Base-by-base conservation (phyloP, 768 basidiomycete genomes). In the Auricularia sp. region DNA sequence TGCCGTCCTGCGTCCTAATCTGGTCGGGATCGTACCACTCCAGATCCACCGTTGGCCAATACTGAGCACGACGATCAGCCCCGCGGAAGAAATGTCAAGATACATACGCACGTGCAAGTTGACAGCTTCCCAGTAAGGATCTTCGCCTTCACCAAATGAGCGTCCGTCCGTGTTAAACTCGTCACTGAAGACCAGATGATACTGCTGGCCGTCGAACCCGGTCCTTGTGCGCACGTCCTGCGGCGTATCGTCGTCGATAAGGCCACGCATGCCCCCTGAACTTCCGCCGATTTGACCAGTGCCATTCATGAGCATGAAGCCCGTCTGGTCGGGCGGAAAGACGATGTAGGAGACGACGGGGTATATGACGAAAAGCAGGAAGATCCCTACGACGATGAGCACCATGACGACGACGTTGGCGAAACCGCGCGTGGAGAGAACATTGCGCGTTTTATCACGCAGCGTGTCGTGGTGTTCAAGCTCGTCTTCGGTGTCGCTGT, bases 101-200 rank as follows among this genome's bases (percentile, higher is more conserved):
- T 42, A 8, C 39, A 42, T 8, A 14, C 39, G 7, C 39, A 42
- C 39, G 72, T 96, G 85, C 42, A 95, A 73, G 72, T 96, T 86
- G 7, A 81, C 86, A 23, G 90, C 95, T 72, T 95, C 92, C 93
- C 87, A 89, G 73, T 76, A 96, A 72, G 80, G 84, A 81, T 82
- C 94, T 77, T 87, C 96, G 71, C 81, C 96, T 72, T 75, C 88
- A 81, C 68, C 93, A 81, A 84, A 90, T 74, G 80, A 90, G 76
- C 72, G 85, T 67, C 79, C 94, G 68, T 78, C 88, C 72, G 67
- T 83, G 77, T 85, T 87, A 81, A 87, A 96, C 74, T 91, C 90
- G 72, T 91, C 90, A 63, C 89, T 92, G 77, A 94, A 98, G 2
- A 91, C 88, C 35, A 99, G 84, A 63, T 87, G 77, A 71, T 92